These are phyloP conservation scores for Thecaphora frezii DNA, from an alignment of 1,284 basidiomycete species.

Conservation along the genomic window DNA sequence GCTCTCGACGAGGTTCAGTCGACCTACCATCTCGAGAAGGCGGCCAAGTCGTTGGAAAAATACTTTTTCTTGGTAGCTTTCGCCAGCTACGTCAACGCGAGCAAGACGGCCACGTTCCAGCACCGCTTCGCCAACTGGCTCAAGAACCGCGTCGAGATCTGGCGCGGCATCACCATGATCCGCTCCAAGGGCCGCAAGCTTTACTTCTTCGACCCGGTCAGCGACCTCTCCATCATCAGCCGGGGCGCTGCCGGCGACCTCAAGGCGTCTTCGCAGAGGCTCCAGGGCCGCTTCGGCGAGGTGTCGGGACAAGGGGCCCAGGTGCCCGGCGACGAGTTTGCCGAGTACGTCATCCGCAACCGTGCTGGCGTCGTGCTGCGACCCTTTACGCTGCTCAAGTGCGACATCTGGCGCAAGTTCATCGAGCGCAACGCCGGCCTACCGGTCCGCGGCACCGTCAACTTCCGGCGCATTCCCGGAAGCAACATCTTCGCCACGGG, in stretches of 20 bases:
- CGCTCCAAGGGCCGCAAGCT: slow-evolving; percentile 45
- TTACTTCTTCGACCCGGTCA: slow-evolving; percentile 58
- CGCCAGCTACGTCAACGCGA: slow-evolving; percentile 80
- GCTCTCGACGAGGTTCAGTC: slow-evolving; percentile 39
- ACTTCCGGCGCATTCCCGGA: slow-evolving; percentile 82
- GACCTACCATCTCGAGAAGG: slow-evolving; percentile 41
- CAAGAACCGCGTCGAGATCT: slow-evolving; percentile 83
- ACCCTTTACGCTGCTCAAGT: slow-evolving; percentile 53
- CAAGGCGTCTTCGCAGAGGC: slow-evolving; percentile 30
- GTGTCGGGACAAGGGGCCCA: slow-evolving; percentile 34
- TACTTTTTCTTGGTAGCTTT: slow-evolving; percentile 93
- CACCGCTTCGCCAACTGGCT: slow-evolving; percentile 85
- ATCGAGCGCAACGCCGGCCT: slow-evolving; percentile 34
- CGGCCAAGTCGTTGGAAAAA: slow-evolving; percentile 62
- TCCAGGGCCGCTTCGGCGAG: slow-evolving; percentile 33
- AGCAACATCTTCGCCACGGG: slow-evolving; percentile 71
- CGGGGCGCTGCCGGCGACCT: slow-evolving; percentile 39
- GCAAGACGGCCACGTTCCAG: slow-evolving; percentile 67
- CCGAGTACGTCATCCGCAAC: slow-evolving; percentile 56
- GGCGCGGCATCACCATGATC: slow-evolving; percentile 64
- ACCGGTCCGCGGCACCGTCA: slow-evolving; percentile 80
- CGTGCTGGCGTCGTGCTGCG: slow-evolving; percentile 55
- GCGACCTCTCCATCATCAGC: slow-evolving; percentile 48
- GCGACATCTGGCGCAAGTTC: slow-evolving; percentile 57
- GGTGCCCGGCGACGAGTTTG: slow-evolving; percentile 56